Conservation (phyloP, 805 yeast species). For the Suhomyces xylopsoci region DNA sequence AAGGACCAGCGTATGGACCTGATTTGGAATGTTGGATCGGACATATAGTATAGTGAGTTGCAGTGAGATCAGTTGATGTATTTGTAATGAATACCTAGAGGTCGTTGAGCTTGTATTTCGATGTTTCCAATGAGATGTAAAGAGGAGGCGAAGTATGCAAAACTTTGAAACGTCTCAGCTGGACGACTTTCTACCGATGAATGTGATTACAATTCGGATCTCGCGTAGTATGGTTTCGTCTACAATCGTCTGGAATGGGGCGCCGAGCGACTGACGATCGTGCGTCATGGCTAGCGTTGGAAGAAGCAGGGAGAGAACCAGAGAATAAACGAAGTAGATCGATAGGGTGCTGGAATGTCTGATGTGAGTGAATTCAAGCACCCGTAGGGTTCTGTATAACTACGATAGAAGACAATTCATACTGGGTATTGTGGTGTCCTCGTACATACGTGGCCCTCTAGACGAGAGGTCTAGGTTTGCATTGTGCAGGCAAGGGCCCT, state of each 20-base stretch:
- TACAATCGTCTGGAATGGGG: neutral
- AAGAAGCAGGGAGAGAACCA: neutral
- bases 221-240: neutral
- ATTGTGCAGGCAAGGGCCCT: neutral
- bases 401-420: neutral
- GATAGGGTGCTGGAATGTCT: neutral
- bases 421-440: neutral
- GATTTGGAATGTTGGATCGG: slow-evolving; percentile 13
- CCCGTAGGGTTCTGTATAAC: neutral
- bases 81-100: neutral
- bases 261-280: neutral
- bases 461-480: neutral
- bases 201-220: neutral
- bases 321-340: neutral
- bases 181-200: neutral
- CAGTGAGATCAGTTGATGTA: neutral
- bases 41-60: neutral
- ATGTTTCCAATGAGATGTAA: neutral
- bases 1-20: slow-evolving; percentile 30
- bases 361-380: neutral
- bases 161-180: neutral
- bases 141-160: neutral
- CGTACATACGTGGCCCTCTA: neutral
- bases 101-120: neutral
- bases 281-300: neutral